Base-by-base conservation (phyloP, 345 rosid species). In the Boechera retrofracta region DNA sequence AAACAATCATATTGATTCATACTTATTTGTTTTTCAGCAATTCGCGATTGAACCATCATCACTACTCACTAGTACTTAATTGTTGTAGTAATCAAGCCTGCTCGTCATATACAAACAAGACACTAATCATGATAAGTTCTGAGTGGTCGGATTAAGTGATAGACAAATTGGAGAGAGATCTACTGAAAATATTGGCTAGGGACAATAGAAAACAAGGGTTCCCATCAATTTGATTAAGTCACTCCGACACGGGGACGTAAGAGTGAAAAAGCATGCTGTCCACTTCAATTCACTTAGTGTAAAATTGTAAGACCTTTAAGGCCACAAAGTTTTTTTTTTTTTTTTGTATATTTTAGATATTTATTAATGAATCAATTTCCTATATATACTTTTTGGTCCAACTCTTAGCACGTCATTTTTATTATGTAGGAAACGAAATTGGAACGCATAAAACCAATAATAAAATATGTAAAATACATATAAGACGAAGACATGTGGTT, bases 31-130 rank as follows among this genome's bases (percentile, higher is more conserved):
- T 9, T 52, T 73, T 24, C 53, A 61, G 32, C 6, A 39, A 35
- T 21, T 15, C 6, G 49, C 49, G 52, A 61, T 13, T 62, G 33
- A 45, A 18, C 4, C 60, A 49, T 10, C 38, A 61, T 62, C 62
- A 72, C 69, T 28, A 39, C 12, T 51, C 62, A 72, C 69, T 28
- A 39, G 18, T 51, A 51, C 58, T 67, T 49, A 16, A 16, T 44
- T 31, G 15, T 66, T 11, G 47, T 51, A 67, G 28, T 9, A 38
- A 54, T 12, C 38, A 68, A 35, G 26, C 38, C 28, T 39, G 54
- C 7, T 63, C 54, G 16, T 31, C 59, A 73, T 31, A 64, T 63
- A 39, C 62, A 12, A 38, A 52, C 51, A 61, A 59, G 28, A 15
- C 10, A 71, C 15, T 32, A 35, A 26, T 59, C 9, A 71, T 71